Evolutionary conservation across 139 green algal species (phyloP).

Genomic region (Chlorella ohadii): DNA sequence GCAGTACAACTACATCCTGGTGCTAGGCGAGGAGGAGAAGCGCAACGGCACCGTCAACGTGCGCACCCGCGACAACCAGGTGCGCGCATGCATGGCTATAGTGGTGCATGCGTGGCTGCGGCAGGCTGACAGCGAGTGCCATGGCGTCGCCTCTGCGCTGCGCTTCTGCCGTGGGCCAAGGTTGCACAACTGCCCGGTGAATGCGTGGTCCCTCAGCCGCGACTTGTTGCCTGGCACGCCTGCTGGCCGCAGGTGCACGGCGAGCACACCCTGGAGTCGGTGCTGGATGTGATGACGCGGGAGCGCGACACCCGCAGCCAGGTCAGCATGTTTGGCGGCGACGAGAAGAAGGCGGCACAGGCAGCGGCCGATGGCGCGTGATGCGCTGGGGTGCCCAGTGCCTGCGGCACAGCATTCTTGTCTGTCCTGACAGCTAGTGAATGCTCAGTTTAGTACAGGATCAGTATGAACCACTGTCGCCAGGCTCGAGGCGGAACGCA

Average conservation of each 20-base stretch:
- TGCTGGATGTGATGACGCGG: constrained; percentile 45
- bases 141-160: too few species aligned
- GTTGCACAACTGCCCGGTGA: background rate
- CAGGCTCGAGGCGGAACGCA: too few species aligned
- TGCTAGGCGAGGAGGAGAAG: constrained; percentile 88
- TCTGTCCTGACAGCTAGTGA: too few species aligned
- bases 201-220: background rate
- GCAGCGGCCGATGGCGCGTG: background rate
- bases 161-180: too few species aligned
- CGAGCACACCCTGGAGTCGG: constrained; percentile 36
- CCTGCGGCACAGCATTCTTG: too few species aligned
- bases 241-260: constrained; percentile 15
- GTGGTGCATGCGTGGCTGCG: too few species aligned
- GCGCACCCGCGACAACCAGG: constrained; percentile 93
- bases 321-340: constrained; percentile 37
- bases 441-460: too few species aligned
- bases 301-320: constrained; percentile 42
- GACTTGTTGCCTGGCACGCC: background rate
- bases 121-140: too few species aligned
- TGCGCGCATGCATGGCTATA: constrained; percentile 42
- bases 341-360: background rate
- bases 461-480: too few species aligned
- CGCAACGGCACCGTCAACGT: constrained; percentile 87
- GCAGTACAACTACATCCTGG: constrained; percentile 99
- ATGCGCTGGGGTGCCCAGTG: too few species aligned